Base-by-base conservation (phyloP, 148 eudicot species). In the Persicaria tinctoria region DNA sequence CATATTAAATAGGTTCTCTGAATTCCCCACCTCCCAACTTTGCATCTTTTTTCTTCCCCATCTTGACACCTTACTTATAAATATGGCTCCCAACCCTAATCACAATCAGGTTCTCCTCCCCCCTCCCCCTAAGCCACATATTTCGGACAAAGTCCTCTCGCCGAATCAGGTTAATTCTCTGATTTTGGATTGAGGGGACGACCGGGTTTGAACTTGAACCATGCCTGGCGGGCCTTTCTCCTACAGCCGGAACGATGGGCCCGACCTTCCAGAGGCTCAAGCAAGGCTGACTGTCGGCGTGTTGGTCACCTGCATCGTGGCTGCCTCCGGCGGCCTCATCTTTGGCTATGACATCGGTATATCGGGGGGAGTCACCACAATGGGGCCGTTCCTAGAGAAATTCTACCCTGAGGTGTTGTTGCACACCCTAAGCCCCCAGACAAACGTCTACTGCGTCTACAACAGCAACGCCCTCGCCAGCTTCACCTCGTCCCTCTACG, bases 401-500 rank as follows among this genome's bases (percentile, higher is more conserved):
- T 79, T 79, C 50, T 79, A 74, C 49, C 71, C 81, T 4, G 59
- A 60, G 7, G 69, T 79, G 3, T 46, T 75, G 55, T 56, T 47
- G 41, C 73, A 75, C 13, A 50, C 46, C 20, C 73, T 6, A 13
- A 16, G 66, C 7, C 16, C 60, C 0, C 4, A 46, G 4, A 16
- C 23, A 3, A 38, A 55, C 51, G 69, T 70, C 12, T 79, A 79
- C 41, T 79, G 81, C 70, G 75, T 70, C 6, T 75, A 54, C 41
- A 51, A 75, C 32, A 79, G 74, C 74, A 13, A 79, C 23, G 20
- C 70, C 16, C 46, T 79, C 18, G 75, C 81, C 12, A 46, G 73
- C 47, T 79, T 79, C 18, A 79, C 81, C 10, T 79, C 81, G 1
- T 79, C 77, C n/a, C 63, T 79, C 57, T 79, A 74, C 81, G 47